These are phyloP conservation scores for Trametes cinnabarina DNA, from an alignment of 768 basidiomycete species.

Conservation along the genomic window DNA sequence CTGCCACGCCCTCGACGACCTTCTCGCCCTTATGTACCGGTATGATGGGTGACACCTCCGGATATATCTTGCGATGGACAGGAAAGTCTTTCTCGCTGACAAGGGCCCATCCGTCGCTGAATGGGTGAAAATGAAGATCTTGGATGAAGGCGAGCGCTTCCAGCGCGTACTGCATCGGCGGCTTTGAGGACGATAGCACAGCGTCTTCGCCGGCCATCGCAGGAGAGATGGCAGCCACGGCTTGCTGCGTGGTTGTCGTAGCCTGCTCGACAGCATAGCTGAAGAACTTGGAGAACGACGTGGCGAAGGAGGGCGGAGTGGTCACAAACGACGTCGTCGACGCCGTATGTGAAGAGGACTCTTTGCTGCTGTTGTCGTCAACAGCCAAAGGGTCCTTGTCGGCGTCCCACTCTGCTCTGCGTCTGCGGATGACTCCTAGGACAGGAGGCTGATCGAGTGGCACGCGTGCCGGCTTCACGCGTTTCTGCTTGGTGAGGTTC, in stretches of 20 bases:
- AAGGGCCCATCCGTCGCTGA: constrained; percentile 66
- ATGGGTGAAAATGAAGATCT: constrained; percentile 57
- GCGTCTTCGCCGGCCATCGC: constrained; percentile 40
- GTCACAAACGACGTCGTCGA: constrained; percentile 42
- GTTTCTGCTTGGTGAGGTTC: constrained; percentile 75
- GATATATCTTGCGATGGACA: constrained; percentile 70
- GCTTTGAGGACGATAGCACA: constrained; percentile 52
- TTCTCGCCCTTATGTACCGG: constrained; percentile 87
- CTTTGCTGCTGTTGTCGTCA: not conserved
- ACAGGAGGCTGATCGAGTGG: constrained; percentile 94
- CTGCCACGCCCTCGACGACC: constrained; percentile 90
- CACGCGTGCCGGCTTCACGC: constrained; percentile 79
- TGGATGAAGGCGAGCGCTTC: constrained; percentile 82
- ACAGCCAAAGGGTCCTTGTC: constrained; percentile 35
- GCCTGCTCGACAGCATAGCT: constrained; percentile 75
- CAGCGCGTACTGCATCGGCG: constrained; percentile 77
- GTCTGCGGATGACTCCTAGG: constrained; percentile 62
- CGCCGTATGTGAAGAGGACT: constrained; percentile 5
- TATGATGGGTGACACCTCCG: constrained; percentile 74
- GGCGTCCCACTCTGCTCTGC: constrained; percentile 71
- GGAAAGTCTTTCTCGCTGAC: constrained; percentile 75
- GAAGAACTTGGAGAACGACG: constrained; percentile 69
- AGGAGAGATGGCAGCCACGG: constrained; percentile 76
- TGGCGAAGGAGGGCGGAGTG: constrained; percentile 63
- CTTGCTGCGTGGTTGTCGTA: constrained; percentile 67